Evolutionary conservation across 257 asterid species (phyloP).

Genomic region (Solanum tarijense): DNA sequence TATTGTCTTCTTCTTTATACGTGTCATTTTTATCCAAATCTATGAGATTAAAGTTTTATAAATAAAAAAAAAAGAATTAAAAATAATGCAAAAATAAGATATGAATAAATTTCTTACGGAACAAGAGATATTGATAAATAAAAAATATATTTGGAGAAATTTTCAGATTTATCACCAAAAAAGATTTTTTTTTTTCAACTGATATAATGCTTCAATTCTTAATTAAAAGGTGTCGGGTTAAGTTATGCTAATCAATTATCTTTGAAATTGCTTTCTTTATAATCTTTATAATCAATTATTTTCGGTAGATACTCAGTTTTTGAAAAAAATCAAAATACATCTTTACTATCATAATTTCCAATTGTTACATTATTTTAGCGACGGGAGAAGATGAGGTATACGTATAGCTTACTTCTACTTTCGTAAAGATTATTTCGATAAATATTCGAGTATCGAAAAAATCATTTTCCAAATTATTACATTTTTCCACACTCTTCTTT

Average conservation of each 20-base stretch:
- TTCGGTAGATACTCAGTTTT: too few species aligned
- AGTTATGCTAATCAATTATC: neutral
- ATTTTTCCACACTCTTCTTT: neutral
- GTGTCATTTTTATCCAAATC: neutral
- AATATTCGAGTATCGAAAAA: accelerated
- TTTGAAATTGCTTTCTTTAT: neutral
- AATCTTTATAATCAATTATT: too few species aligned
- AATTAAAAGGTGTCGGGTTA: too few species aligned
- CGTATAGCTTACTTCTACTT: neutral
- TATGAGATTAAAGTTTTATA: neutral
- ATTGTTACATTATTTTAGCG: too few species aligned
- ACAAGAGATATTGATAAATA: neutral
- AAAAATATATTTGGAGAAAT: neutral
- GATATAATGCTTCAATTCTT: neutral
- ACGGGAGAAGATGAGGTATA: neutral
- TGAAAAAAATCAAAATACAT: too few species aligned
- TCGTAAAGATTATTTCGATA: neutral
- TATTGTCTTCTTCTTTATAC: neutral
- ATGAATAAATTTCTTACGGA: neutral
- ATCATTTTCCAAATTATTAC: neutral
- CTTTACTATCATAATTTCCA: neutral
- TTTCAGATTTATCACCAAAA: neutral
- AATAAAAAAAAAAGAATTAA: neutral
- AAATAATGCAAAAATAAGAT: neutral
- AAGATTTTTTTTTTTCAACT: too few species aligned